A percentile compares a stretch with the other conserved stretches of the same genome.
Evolutionary conservation across 371 early-diverging fungal genomes (phyloP).

Genomic region (Syncephalastrum sp.): DNA sequence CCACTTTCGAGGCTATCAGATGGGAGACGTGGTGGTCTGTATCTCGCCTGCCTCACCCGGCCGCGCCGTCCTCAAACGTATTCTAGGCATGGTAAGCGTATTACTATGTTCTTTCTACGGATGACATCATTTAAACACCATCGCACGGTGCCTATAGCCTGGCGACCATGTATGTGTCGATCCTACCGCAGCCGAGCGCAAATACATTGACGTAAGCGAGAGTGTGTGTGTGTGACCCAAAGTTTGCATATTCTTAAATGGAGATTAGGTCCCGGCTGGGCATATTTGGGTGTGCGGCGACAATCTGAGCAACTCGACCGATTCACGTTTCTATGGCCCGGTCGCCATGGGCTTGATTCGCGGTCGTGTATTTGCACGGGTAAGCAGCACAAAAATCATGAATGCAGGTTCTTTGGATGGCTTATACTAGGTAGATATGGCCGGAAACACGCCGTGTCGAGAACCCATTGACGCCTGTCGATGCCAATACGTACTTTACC

Average conservation of each 20-base stretch:
- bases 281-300: conserved; percentile 81
- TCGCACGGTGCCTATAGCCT: conserved; percentile 38
- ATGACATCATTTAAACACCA: background rate
- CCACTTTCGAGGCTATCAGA: conserved; percentile 45
- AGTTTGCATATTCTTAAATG: no score
- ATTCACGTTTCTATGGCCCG: conserved; percentile 83
- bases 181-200: conserved; percentile 55
- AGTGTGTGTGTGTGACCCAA: background rate
- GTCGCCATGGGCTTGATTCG: conserved; percentile 77
- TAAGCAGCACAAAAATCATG: conserved; percentile 15
- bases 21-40: conserved; percentile 79
- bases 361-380: conserved; percentile 74
- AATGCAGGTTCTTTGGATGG: no score
- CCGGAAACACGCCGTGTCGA: no score
- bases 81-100: conserved; percentile 68
- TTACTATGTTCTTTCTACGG: background rate
- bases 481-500: no score
- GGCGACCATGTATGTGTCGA: conserved; percentile 72
- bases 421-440: no score
- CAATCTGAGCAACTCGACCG: conserved; percentile 77
- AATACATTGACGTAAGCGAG: conserved; percentile 51
- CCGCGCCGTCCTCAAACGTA: conserved; percentile 71
- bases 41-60: conserved; percentile 67
- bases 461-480: no score
- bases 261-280: conserved; percentile 57